A percentile compares a stretch with the other conserved stretches of the same genome.
These are phyloP conservation scores for Verbascum thapsus DNA, from an alignment of 257 asterid species.

Conservation along the genomic window DNA sequence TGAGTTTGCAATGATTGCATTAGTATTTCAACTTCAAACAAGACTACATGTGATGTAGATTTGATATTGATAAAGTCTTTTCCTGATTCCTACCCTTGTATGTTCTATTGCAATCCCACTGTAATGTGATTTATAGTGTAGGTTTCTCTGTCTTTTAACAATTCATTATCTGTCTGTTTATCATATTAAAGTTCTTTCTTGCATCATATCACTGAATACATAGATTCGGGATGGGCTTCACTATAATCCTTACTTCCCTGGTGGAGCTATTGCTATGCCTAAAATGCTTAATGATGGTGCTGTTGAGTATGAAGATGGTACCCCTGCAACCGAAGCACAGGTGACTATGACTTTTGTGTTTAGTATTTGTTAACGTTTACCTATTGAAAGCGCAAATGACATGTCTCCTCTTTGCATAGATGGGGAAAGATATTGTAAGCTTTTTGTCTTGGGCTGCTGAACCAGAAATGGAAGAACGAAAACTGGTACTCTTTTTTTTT, in stretches of 20 bases:
- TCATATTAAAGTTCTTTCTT: constrained; percentile 1
- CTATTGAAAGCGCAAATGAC: constrained; percentile 1
- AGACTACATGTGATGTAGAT: not conserved
- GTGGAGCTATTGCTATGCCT: constrained; percentile 87
- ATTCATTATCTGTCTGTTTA: not conserved
- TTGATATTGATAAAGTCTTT: not conserved
- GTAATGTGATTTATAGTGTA: not conserved
- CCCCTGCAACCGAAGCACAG: constrained; percentile 82
- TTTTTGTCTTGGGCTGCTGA: constrained; percentile 84
- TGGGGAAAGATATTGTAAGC: constrained; percentile 75
- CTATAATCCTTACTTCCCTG: constrained; percentile 80
- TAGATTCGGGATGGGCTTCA: constrained; percentile 77
- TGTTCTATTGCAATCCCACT: constrained; percentile 14
- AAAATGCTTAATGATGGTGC: constrained; percentile 86
- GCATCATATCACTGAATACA: not conserved
- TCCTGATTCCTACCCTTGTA: not conserved
- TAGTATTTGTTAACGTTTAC: not conserved
- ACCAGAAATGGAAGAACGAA: constrained; percentile 84
- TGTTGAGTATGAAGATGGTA: constrained; percentile 75
- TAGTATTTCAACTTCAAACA: not conserved
- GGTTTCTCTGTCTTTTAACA: not conserved
- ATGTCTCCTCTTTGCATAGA: constrained; percentile 35
- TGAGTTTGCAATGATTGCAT: not conserved
- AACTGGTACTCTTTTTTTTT: constrained; percentile 54
- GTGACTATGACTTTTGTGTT: constrained; percentile 24